Evolutionary conservation across 768 basidiomycete genomes (phyloP).

Genomic region (Lentinula sp.): DNA sequence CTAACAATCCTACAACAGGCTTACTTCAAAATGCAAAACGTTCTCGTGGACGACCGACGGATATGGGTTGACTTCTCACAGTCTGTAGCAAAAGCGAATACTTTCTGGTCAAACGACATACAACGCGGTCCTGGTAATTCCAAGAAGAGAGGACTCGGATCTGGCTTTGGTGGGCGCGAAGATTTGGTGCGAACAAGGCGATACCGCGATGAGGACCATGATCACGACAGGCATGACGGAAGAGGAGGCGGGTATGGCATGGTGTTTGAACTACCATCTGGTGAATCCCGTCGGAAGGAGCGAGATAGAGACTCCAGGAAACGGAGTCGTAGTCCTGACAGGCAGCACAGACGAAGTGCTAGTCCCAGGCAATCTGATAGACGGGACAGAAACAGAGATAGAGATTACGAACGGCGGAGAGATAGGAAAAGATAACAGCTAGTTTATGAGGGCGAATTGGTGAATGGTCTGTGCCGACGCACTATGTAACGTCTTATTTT

Average conservation of each 20-base stretch:
- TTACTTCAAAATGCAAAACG: constrained; percentile 99
- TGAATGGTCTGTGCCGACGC: too few species aligned
- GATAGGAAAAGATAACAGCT: not conserved
- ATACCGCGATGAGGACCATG: constrained; percentile 49
- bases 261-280: constrained; percentile 76
- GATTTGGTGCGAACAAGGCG: constrained; percentile 68
- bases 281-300: constrained; percentile 36
- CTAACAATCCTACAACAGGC: constrained; percentile 42
- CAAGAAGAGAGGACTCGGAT: constrained; percentile 24
- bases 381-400: constrained; percentile 17
- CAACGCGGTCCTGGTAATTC: constrained; percentile 34
- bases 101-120: constrained; percentile 74
- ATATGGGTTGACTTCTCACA: constrained; percentile 99
- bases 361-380: constrained; percentile 14
- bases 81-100: constrained; percentile 87
- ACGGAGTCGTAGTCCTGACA: constrained; percentile 43
- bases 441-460: too few species aligned
- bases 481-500: too few species aligned
- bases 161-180: constrained; percentile 64
- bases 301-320: constrained; percentile 46
- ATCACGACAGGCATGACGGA: constrained; percentile 18
- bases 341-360: constrained; percentile 12
- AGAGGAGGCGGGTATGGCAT: constrained; percentile 53
- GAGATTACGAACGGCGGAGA: constrained; percentile 14
- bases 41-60: constrained; percentile 91